Evolutionary conservation across 768 basidiomycete species (phyloP).

Genomic region (Podaxis sp.): DNA sequence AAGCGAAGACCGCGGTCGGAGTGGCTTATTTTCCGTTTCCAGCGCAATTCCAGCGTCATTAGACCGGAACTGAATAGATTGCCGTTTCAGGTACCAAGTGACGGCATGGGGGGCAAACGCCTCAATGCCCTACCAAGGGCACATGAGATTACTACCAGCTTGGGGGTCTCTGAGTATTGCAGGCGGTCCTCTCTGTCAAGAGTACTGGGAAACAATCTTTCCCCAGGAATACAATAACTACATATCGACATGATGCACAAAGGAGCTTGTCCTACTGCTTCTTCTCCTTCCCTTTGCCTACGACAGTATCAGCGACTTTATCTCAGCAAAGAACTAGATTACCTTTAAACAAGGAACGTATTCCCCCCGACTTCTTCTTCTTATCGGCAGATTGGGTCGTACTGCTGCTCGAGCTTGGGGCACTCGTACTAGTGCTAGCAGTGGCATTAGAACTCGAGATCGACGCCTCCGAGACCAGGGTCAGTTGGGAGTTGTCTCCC

Average conservation of each 20-base stretch:
- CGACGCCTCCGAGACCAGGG: not conserved
- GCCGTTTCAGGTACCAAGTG: not conserved
- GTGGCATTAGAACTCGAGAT: slow-evolving; percentile 1
- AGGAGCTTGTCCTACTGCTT: not conserved
- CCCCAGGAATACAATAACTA: not conserved
- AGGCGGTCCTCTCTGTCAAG: too few species aligned
- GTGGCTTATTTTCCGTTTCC: not conserved
- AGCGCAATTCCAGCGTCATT: not conserved
- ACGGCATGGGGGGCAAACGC: too few species aligned
- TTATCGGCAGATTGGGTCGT: not conserved
- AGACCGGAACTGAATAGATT: not conserved
- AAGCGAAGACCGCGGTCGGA: not conserved
- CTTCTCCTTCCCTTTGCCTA: slow-evolving; percentile 14
- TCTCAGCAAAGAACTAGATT: not conserved
- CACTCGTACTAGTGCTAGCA: slow-evolving; percentile 14
- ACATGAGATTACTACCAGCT: too few species aligned
- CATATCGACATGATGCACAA: not conserved
- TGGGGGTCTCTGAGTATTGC: too few species aligned
- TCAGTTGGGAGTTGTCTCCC: slow-evolving; percentile 1
- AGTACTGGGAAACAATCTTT: not conserved
- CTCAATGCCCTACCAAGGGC: too few species aligned
- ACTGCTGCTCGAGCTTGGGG: not conserved
- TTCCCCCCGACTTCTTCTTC: slow-evolving; percentile 1
- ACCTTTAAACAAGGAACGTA: slow-evolving; percentile 25
- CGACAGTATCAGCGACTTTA: not conserved